Evolutionary conservation across 2,329 filamentous ascomycete species (phyloP), one percentile per base, ranked within the genome.

Genomic region (Penicillium sp.): DNA sequence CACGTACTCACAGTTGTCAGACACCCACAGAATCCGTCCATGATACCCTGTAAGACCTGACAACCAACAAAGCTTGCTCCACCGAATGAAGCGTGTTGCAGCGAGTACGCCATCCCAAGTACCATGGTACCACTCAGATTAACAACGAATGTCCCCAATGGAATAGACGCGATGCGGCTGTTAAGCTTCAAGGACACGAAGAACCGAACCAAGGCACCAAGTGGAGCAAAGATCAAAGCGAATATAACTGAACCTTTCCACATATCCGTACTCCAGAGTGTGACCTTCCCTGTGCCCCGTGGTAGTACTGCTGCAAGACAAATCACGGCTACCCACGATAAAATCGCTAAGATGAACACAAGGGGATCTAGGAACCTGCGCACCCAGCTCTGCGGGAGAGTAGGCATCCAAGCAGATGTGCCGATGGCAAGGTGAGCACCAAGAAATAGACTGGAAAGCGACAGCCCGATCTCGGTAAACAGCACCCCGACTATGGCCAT

Each of bases 61-160:
- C 86, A 91, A 0, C 82, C 85, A 1, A 86, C 66, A 6, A 83
- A 67, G 0, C 81, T 82, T 4, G 78, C 79, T 56, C 62, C 79
- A 3, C 49, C 57, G 14, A 75, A 66, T 26, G 58, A 58, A 5
- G 82, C 75, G 65, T 90, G 90, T 56, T 89, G 88, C 41, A 95
- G 75, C 64, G 92, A 88, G 77, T 84, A 95, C 6, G 84, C 80
- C 81, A 90, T 87, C 18, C 84, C 90, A 37, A 94, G 72, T 18
- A 95, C 73, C 0, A 81, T 82, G 0, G 89, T 91, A 15, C 91
- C 92, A 12, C 86, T 68, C 2, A 93, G 76, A 65, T 96, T 96
- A 45, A 88, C 89, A 0, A 77, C 75, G 65, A 96, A 95, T 0
- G 92, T 96, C 9, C 92, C 92, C 0, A 95, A 71, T 0, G 92